Evolutionary conservation across 495 filamentous ascomycete genomes (phyloP).

Genomic region (Saxispiralis lemnorum): DNA sequence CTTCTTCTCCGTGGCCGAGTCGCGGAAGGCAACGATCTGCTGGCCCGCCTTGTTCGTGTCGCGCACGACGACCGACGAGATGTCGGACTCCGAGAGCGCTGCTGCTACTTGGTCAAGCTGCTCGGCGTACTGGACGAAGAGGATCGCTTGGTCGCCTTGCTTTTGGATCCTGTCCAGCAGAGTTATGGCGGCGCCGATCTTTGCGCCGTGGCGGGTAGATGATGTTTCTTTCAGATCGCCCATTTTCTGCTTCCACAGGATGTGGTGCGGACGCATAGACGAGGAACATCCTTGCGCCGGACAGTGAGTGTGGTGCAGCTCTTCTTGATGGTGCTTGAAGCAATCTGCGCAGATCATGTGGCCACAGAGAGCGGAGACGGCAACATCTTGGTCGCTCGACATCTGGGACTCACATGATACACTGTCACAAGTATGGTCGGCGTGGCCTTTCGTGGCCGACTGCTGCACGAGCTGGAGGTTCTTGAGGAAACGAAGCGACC

Average conservation of each 20-base stretch:
- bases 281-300: conserved; percentile 21
- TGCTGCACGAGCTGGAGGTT: conserved; percentile 3
- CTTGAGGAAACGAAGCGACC: conserved; percentile 8
- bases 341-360: conserved; percentile 33
- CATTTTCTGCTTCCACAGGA: conserved; percentile 13
- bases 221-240: neutral
- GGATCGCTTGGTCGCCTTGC: conserved; percentile 21
- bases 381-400: neutral
- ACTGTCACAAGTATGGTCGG: neutral
- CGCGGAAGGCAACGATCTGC: conserved; percentile 31
- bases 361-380: conserved; percentile 33
- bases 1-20: conserved; percentile 12
- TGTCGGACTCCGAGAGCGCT: conserved; percentile 21
- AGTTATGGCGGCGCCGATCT: conserved; percentile 17
- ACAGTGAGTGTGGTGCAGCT: conserved; percentile 16
- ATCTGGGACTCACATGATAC: neutral
- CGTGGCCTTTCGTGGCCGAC: neutral
- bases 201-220: conserved; percentile 13
- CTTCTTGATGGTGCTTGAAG: neutral
- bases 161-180: conserved; percentile 15
- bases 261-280: conserved; percentile 10
- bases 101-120: conserved; percentile 19
- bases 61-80: conserved; percentile 21
- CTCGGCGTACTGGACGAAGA: conserved; percentile 24
- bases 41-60: conserved; percentile 16